phyloP scores from a whole-genome alignment of 805 yeast genomes.

The Suhomyces kilbournensis region DNA sequence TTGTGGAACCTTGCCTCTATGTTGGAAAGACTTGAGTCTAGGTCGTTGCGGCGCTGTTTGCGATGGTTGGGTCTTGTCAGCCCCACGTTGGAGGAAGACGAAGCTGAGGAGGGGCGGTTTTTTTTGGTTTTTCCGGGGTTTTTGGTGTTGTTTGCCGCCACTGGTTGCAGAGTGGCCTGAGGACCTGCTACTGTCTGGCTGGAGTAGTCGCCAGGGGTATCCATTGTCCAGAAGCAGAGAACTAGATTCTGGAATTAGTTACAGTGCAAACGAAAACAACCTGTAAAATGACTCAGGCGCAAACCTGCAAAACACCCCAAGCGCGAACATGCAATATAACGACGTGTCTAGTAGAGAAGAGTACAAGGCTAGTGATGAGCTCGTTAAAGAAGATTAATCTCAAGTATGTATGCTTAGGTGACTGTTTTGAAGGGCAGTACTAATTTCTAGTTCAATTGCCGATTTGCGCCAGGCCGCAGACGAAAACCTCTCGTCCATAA shows the following conservation, averaged over 20 bases:
- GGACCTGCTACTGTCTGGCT: neutral
- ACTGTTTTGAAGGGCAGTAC: neutral
- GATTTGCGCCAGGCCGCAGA: slow-evolving; percentile 51
- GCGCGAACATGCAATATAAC: neutral
- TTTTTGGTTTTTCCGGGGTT: neutral
- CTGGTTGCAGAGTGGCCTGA: neutral
- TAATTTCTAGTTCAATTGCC: slow-evolving; percentile 39
- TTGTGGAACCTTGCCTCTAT: neutral
- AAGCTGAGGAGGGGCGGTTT: neutral
- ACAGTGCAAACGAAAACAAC: too few relatives aligned
- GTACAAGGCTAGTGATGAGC: neutral
- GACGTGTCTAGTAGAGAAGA: too few relatives aligned
- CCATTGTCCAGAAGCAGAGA: neutral
- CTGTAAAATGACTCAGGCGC: too few relatives aligned
- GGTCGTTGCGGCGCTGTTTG: neutral
- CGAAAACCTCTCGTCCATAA: slow-evolving; percentile 42
- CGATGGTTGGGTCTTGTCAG: neutral
- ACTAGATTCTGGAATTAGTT: too few relatives aligned
- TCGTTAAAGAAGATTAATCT: slow-evolving; percentile 21
- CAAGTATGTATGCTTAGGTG: slow-evolving; percentile 25
- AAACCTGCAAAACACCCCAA: too few relatives aligned
- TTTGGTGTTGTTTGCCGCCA: too few relatives aligned
- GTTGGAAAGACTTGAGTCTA: neutral
- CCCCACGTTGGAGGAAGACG: neutral
- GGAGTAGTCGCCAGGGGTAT: neutral